These are phyloP conservation scores for Tilletia caries DNA, from an alignment of 1,284 basidiomycete genomes.

Conservation along the genomic window DNA sequence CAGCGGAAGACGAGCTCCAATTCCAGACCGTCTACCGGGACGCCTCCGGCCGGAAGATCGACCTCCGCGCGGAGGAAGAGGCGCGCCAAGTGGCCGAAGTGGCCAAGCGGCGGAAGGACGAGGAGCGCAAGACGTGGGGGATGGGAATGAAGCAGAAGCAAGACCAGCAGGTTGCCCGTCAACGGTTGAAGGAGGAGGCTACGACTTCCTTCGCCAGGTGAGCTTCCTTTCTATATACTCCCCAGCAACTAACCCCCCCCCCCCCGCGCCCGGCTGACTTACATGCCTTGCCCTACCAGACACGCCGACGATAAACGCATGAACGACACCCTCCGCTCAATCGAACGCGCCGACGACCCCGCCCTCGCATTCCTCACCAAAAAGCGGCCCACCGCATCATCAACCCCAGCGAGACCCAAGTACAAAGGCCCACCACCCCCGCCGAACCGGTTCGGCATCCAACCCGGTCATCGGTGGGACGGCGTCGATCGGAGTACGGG, in stretches of 20 bases:
- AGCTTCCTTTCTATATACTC: slow-evolving; percentile 19
- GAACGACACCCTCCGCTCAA: slow-evolving; percentile 75
- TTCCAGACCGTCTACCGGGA: slow-evolving; percentile 87
- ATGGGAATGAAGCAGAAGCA: slow-evolving; percentile 73
- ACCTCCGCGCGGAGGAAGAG: slow-evolving; percentile 72
- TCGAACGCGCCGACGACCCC: slow-evolving; percentile 89
- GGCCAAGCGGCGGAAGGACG: slow-evolving; percentile 61
- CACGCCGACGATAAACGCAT: slow-evolving; percentile 77
- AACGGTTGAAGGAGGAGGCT: slow-evolving; percentile 67
- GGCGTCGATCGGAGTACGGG: slow-evolving; percentile 71
- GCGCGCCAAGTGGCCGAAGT: slow-evolving; percentile 61
- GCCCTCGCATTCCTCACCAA: slow-evolving; percentile 88
- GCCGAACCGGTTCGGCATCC: slow-evolving; percentile 91
- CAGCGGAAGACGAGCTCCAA: not conserved
- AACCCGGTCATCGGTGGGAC: slow-evolving; percentile 94
- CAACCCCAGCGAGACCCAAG: slow-evolving; percentile 76
- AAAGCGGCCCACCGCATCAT: slow-evolving; percentile 19
- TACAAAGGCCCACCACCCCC: slow-evolving; percentile 83
- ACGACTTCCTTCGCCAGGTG: slow-evolving; percentile 68
- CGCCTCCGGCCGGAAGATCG: slow-evolving; percentile 78
- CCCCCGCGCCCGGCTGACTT: not conserved
- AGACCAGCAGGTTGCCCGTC: slow-evolving; percentile 57
- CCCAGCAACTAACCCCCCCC: not conserved
- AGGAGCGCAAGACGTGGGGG: slow-evolving; percentile 90
- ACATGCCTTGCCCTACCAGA: slow-evolving; percentile 38